These are phyloP conservation scores for Fusarium avenaceum DNA, from an alignment of 2,329 filamentous ascomycete species.

Conservation along the genomic window DNA sequence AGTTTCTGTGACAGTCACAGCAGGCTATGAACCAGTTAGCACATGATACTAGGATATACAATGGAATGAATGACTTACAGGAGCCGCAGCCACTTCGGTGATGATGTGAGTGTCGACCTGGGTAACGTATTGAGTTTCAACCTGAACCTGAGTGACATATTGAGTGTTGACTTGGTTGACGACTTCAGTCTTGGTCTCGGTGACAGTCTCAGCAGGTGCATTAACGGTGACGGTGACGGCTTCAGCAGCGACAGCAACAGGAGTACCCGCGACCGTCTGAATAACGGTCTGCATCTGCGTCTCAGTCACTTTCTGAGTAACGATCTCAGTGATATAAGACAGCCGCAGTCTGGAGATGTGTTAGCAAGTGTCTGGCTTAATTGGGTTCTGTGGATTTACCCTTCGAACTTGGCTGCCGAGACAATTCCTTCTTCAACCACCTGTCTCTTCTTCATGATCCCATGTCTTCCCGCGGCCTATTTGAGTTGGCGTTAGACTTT, in stretches of 20 bases:
- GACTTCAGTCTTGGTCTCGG: conserved; percentile 26
- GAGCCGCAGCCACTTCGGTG: conserved; percentile 32
- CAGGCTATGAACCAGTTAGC: conserved; percentile 20
- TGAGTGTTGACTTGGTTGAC: conserved; percentile 36
- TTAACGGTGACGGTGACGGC: conserved; percentile 41
- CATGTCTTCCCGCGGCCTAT: conserved; percentile 42
- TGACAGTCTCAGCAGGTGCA: conserved; percentile 29
- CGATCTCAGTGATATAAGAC: conserved; percentile 47
- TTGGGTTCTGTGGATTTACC: conserved; percentile 23
- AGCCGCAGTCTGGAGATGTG: conserved; percentile 39
- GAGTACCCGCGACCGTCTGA: conserved; percentile 23
- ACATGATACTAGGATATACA: too few relatives aligned
- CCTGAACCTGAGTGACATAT: conserved; percentile 29
- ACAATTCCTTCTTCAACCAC: conserved; percentile 18
- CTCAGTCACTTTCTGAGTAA: conserved; percentile 40
- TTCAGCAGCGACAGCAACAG: conserved; percentile 14
- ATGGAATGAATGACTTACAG: conserved; percentile 19
- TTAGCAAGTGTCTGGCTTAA: neutral
- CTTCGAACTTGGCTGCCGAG: conserved; percentile 44
- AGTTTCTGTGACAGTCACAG: conserved; percentile 28
- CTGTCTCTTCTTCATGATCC: conserved; percentile 37
- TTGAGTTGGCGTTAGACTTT: conserved; percentile 8
- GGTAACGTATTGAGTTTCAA: conserved; percentile 26
- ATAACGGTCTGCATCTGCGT: conserved; percentile 30
- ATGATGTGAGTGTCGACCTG: conserved; percentile 21